Evolutionary conservation across 306 rosid species (phyloP), one percentile per base, ranked within the genome.

Genomic region (Mimosa pudica): DNA sequence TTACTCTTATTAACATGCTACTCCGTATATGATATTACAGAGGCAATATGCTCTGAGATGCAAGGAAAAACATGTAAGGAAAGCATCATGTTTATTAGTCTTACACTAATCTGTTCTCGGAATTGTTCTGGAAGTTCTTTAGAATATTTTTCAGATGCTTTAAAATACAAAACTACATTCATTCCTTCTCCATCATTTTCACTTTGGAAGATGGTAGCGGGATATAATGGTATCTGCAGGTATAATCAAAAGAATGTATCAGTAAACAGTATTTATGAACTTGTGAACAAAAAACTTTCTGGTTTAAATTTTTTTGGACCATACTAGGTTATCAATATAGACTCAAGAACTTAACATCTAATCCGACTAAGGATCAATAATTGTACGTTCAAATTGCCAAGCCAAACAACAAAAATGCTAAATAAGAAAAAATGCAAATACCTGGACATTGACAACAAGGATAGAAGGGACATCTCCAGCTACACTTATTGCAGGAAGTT

Each of bases 171-270:
- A 76, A 95, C 93, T 80, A 88, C 89, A 71, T 82, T 93, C 97
- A 93, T 88, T 87, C 99, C 99, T 76, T 95, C 98, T 78, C 99
- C 99, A 49, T 95, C 99, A 81, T 85, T 88, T 85, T 95, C 94
- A 20, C 97, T 92, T 85, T 91, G 98, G 76, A 95, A 95, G 83
- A 95, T 78, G 7, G 92, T 20, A 73, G 89, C 89, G 70, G 99
- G 87, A 80, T 95, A 95, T 61, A 93, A 82, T 30, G 99, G 99
- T 77, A 95, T 89, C 99, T 95, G 92, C 89, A 91, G 64, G 77
- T 68, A 68, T 80, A 18, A 71, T 71, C 77, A 79, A 7, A 77
- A 77, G 32, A 73, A 84, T 52, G 70, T 58, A 49, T 78, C 13
- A 46, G 42, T 17, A 20, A 18, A 45, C 68, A 68, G 52, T 69